Base-by-base conservation (phyloP, 2,329 filamentous ascomycete genomes). In the Alternaria novae-zelandiae region DNA sequence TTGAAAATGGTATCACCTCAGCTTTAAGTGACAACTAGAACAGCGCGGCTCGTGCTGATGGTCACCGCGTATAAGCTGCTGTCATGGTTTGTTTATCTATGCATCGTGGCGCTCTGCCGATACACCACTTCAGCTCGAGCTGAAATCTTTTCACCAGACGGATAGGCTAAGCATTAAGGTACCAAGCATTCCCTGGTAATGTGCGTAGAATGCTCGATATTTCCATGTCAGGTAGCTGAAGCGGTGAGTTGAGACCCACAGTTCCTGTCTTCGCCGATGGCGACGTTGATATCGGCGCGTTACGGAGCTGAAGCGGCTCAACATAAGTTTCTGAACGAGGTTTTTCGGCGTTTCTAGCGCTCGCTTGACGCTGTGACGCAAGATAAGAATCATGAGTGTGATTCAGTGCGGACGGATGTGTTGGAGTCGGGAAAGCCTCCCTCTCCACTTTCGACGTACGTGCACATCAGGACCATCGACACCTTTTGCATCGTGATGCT, bases 171-270 rank as follows among this genome's bases (percentile, higher is more conserved):
- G 45, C 45, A 32, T 57, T n/a, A 41, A 43, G 30, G 13, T 57
- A 32, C 44, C 55, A 30, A 36, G 45, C 21, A 57, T 49, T 10
- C 36, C 57, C 50, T 51, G 10, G 32, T 25, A 21, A 41, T 21
- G 36, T 26, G 3, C 11, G 53, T 36, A 23, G 49, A 41, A 32
- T 36, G 30, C 20, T 36, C 30, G 20, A 30, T 23, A 12, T 25
- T 53, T 53, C 28, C 49, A n/a, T 9, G 13, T n/a, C 30, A 36
- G 36, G 57, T 53, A 60, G 26, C 50, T 60, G 12, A 47, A 63
- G 57, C 61, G 61, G 61, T 60, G 57, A 63, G 56, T 61, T 51
- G 61, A 46, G 61, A 56, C 56, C 46, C 53, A 21, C 20, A 30
- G 44, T 57, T 57, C 49, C 41, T 50, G 43, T 36, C 43, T 53